These are phyloP conservation scores for Fusarium humuli DNA, from an alignment of 2,329 filamentous ascomycete genomes.

Conservation along the genomic window DNA sequence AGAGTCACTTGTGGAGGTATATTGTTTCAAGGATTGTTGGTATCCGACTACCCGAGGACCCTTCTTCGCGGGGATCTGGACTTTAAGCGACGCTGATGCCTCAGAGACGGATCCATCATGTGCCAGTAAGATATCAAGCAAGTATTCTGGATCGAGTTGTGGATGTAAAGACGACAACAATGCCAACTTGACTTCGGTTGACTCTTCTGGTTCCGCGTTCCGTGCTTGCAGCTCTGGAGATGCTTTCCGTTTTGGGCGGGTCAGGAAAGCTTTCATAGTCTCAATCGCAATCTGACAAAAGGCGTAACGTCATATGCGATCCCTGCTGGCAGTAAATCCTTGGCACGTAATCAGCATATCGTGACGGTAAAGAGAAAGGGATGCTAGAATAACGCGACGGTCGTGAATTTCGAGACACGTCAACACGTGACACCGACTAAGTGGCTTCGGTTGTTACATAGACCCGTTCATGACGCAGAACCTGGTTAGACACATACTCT, in stretches of 20 bases:
- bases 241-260: constrained; percentile 63
- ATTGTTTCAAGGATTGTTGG: constrained; percentile 73
- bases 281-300: neutral
- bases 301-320: neutral
- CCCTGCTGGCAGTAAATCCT: neutral
- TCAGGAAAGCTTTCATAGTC: constrained; percentile 69
- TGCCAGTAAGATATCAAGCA: constrained; percentile 83
- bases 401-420: constrained; percentile 32
- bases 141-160: constrained; percentile 68
- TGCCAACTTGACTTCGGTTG: constrained; percentile 90
- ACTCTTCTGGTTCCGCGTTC: constrained; percentile 69
- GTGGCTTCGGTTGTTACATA: constrained; percentile 33
- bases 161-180: constrained; percentile 83
- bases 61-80: constrained; percentile 49
- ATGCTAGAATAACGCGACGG: constrained; percentile 9
- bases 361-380: neutral
- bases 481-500: constrained; percentile 33
- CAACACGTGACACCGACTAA: constrained; percentile 41
- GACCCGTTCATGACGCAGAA: constrained; percentile 24
- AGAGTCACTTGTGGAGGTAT: constrained; percentile 50
- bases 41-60: constrained; percentile 58
- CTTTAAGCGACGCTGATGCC: constrained; percentile 68
- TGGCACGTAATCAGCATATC: neutral
- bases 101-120: constrained; percentile 80
- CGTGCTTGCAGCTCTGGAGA: constrained; percentile 45